Percentiles rank a stretch among this genome's conserved stretches.
These are phyloP conservation scores for Tympanopsis confertula DNA, from an alignment of 2,329 filamentous ascomycete species.

Conservation along the genomic window DNA sequence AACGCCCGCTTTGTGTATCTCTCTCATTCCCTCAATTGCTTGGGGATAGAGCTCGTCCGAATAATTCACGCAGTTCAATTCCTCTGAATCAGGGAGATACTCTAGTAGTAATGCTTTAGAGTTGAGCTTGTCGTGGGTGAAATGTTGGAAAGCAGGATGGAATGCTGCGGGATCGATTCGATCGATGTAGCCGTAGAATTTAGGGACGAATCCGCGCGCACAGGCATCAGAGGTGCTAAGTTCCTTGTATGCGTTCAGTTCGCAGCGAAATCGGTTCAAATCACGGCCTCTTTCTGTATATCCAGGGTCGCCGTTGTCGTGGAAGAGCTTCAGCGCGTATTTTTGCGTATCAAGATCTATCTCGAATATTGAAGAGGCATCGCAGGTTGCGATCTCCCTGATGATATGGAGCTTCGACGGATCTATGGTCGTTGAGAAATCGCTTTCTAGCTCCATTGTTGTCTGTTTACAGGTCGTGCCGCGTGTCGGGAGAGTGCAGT, in stretches of 20 bases:
- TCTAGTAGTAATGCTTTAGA: constrained; percentile 8
- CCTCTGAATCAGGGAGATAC: constrained; percentile 9
- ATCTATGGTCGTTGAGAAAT: too few relatives aligned
- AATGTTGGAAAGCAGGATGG: constrained; percentile 7
- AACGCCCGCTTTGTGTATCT: constrained; percentile 8
- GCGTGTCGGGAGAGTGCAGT: too few relatives aligned
- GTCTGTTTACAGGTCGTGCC: too few relatives aligned
- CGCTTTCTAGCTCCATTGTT: too few relatives aligned
- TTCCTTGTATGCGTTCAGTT: constrained; percentile 10
- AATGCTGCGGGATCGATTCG: constrained; percentile 8
- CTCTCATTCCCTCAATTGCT: constrained; percentile 9
- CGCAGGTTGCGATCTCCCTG: too few relatives aligned
- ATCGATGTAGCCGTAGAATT: constrained; percentile 11
- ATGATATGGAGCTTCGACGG: too few relatives aligned
- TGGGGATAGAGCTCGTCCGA: background rate
- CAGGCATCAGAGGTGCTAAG: constrained; percentile 8
- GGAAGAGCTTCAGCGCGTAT: too few relatives aligned
- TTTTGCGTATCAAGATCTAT: too few relatives aligned
- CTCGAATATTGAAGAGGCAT: too few relatives aligned
- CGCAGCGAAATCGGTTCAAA: constrained; percentile 11
- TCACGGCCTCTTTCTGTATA: constrained; percentile 11
- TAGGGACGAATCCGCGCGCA: constrained; percentile 9
- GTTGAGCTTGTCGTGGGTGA: constrained; percentile 7
- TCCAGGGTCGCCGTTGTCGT: constrained; percentile 12
- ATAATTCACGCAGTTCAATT: constrained; percentile 3